Evolutionary conservation across 164 flowering plant species (phyloP).

Genomic region (Umbellularia californica): DNA sequence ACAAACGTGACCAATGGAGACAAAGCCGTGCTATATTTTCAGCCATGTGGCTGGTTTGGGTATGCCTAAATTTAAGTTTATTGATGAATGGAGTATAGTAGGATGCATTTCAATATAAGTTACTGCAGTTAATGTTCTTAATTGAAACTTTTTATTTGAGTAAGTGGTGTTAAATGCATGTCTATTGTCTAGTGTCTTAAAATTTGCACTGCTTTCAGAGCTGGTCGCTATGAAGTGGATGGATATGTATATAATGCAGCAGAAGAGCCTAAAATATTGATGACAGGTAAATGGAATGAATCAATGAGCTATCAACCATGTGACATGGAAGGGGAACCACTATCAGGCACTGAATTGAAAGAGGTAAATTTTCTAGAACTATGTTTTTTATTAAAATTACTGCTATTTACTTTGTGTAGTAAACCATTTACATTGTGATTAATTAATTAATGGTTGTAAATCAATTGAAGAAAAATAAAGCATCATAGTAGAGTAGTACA

Average conservation of each 20-base stretch:
- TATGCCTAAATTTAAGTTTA: conserved; percentile 16
- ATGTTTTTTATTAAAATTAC: not conserved
- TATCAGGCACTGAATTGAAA: conserved; percentile 66
- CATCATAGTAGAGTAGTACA: too few relatives aligned
- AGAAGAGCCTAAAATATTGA: conserved; percentile 77
- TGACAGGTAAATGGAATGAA: conserved; percentile 90
- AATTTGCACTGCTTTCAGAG: conserved; percentile 32
- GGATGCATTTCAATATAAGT: not conserved
- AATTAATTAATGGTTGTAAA: not conserved
- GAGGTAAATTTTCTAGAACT: conserved; percentile 40
- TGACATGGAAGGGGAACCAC: conserved; percentile 83
- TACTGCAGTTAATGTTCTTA: not conserved
- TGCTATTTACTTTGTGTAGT: not conserved
- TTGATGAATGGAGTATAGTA: not conserved
- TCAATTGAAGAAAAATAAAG: too few relatives aligned
- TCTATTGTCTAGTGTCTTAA: not conserved
- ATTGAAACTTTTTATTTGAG: not conserved
- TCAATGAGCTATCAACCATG: conserved; percentile 77
- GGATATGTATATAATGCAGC: conserved; percentile 76
- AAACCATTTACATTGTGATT: not conserved
- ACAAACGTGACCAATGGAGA: conserved; percentile 54
- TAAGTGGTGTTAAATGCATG: not conserved
- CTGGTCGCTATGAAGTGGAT: conserved; percentile 89
- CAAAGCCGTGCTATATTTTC: conserved; percentile 43
- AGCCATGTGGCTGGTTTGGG: conserved; percentile 57